Conservation (phyloP, 495 filamentous ascomycete species). For the Penicillium roqueforti region DNA sequence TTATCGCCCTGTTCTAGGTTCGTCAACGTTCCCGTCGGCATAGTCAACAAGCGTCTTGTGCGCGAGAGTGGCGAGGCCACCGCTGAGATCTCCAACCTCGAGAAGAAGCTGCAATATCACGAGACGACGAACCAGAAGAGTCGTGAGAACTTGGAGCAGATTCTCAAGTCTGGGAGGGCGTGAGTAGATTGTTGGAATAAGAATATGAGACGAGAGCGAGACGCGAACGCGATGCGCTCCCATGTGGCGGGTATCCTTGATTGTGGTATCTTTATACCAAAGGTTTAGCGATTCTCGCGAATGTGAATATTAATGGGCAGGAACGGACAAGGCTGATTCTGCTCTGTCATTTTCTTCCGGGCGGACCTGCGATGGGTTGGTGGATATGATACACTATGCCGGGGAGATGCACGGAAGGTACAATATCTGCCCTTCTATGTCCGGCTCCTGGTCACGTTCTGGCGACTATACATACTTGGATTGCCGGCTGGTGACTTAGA, state of each 20-base stretch:
- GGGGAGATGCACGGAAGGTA: background rate
- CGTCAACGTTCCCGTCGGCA: constrained; percentile 65
- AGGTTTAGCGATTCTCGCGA: background rate
- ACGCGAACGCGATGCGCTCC: background rate
- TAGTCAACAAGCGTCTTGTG: constrained; percentile 71
- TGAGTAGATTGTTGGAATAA: constrained; percentile 14
- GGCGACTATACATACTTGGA: constrained; percentile 7
- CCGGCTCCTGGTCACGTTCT: constrained; percentile 10
- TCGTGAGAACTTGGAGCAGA: constrained; percentile 80
- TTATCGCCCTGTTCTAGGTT: constrained; percentile 59
- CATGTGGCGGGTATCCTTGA: background rate
- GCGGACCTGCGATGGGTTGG: background rate
- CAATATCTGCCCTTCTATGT: background rate
- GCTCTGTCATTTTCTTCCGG: background rate
- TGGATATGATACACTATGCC: background rate
- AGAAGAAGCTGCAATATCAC: constrained; percentile 89
- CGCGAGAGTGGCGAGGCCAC: constrained; percentile 72
- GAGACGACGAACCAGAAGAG: constrained; percentile 95
- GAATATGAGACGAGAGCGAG: background rate
- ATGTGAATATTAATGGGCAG: background rate
- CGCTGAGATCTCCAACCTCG: constrained; percentile 69
- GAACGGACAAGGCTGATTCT: background rate
- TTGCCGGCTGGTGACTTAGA: constrained; percentile 10
- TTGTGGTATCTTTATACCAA: background rate
- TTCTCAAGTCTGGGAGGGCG: constrained; percentile 55